These are phyloP conservation scores for Puccinia novopanici DNA, from an alignment of 1,284 basidiomycete genomes.

Conservation along the genomic window DNA sequence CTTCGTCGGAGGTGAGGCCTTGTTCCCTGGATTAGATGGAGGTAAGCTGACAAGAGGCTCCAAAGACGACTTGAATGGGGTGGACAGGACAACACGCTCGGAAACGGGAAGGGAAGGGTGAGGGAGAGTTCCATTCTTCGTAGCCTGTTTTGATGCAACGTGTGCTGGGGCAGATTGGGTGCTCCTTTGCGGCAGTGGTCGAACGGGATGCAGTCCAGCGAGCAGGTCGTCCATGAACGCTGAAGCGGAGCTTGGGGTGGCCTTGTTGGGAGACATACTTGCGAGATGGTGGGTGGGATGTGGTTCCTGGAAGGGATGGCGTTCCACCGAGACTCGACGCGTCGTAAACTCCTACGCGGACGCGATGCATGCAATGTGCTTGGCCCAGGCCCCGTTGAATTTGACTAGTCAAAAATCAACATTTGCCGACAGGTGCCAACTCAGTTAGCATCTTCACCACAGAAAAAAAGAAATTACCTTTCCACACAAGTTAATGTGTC, in stretches of 20 bases:
- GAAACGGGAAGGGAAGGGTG: background rate
- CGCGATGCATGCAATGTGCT: too few species aligned
- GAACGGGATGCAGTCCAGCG: background rate
- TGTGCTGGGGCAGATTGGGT: background rate
- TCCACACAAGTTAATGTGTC: too few species aligned
- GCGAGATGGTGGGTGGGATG: background rate
- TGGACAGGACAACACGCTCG: too few species aligned
- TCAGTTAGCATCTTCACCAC: too few species aligned
- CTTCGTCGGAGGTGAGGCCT: background rate
- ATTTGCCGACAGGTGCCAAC: too few species aligned
- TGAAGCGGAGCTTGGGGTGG: background rate
- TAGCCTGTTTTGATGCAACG: background rate
- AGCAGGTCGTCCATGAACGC: slow-evolving; percentile 31
- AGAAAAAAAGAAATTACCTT: too few species aligned
- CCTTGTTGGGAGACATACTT: background rate
- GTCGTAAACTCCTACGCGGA: too few species aligned
- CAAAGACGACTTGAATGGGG: background rate
- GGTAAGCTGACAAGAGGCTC: background rate
- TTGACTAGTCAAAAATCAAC: too few species aligned
- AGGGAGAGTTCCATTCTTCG: background rate
- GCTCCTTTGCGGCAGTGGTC: background rate
- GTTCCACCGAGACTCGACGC: too few species aligned
- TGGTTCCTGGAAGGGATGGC: too few species aligned
- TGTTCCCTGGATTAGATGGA: background rate
- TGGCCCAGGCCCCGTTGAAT: too few species aligned